These are phyloP conservation scores for Melaleuca quinquenervia DNA, from an alignment of 345 rosid species.

Conservation along the genomic window DNA sequence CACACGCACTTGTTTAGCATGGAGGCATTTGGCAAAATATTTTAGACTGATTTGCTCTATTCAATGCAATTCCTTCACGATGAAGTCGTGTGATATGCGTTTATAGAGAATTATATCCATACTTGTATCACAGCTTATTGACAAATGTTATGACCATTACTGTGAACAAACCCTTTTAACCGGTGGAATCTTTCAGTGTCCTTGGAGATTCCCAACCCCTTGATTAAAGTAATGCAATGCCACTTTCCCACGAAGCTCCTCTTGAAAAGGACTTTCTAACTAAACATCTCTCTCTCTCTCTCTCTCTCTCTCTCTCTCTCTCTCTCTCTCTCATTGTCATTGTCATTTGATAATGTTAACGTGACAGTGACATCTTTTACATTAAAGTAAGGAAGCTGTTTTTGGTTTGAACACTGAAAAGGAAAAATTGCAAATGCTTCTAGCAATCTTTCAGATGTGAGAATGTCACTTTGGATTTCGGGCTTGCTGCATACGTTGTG, in stretches of 20 bases:
- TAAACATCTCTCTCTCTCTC: background rate
- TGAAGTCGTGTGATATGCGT: background rate
- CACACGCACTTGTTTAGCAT: rapidly evolving
- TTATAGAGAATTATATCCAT: background rate
- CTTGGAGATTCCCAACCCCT: background rate
- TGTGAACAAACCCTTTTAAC: background rate
- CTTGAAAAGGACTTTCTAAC: slow-evolving; percentile 11
- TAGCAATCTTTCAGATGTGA: background rate
- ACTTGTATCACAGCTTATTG: background rate
- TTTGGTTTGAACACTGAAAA: too few relatives aligned
- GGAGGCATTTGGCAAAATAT: background rate
- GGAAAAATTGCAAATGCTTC: background rate
- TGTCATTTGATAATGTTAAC: background rate
- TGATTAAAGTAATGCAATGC: background rate
- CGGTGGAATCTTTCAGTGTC: background rate
- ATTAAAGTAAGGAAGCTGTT: too few relatives aligned
- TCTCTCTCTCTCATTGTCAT: background rate
- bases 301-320: background rate
- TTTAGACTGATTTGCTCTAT: background rate
- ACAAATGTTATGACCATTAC: background rate
- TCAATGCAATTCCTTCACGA: background rate
- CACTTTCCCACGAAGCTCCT: slow-evolving; percentile 1
- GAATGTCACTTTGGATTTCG: background rate
- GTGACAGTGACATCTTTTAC: background rate
- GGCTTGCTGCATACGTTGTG: background rate